phyloP scores from a whole-genome alignment of 371 early-diverging fungal species.

The Enteropsectra breve region DNA sequence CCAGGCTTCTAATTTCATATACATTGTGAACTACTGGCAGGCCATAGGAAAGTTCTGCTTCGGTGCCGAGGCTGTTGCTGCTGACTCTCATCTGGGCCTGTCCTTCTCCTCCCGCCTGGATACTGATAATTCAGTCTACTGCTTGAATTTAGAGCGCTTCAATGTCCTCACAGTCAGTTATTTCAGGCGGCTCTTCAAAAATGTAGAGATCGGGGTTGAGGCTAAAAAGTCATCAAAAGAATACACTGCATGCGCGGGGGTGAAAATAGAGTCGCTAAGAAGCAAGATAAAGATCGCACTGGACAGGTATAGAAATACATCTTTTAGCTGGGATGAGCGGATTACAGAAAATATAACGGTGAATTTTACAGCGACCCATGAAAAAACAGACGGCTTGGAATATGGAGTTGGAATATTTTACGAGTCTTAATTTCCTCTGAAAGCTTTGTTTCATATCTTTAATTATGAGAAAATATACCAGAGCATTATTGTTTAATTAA shows the following conservation, averaged over 20 bases:
- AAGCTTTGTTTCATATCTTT: too few relatives aligned
- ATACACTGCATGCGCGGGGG: conserved; percentile 17
- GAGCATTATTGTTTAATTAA: too few relatives aligned
- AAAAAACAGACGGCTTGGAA: conserved; percentile 14
- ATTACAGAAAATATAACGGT: conserved; percentile 32
- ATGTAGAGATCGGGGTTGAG: conserved; percentile 29
- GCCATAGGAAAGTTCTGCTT: conserved; percentile 27
- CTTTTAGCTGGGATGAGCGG: conserved; percentile 34
- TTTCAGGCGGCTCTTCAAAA: conserved; percentile 24
- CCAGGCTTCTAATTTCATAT: conserved; percentile 33
- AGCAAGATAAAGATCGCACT: conserved; percentile 29
- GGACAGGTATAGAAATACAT: conserved; percentile 9
- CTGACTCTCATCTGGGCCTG: conserved; percentile 24
- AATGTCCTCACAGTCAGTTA: conserved; percentile 30
- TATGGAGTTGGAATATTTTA: conserved; percentile 23
- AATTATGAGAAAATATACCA: too few relatives aligned
- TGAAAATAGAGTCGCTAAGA: conserved; percentile 17
- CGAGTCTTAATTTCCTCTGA: conserved; percentile 11
- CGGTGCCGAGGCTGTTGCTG: conserved; percentile 35
- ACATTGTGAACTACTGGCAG: conserved; percentile 31
- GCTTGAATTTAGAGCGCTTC: conserved; percentile 40
- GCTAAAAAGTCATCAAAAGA: background rate
- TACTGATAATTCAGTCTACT: conserved; percentile 8
- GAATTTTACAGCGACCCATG: conserved; percentile 11
- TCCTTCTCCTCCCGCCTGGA: conserved; percentile 34